Percentiles rank a stretch among this genome's conserved stretches.
Evolutionary conservation across 2,329 filamentous ascomycete species (phyloP).

Genomic region (Pseudocercospora fuligena): DNA sequence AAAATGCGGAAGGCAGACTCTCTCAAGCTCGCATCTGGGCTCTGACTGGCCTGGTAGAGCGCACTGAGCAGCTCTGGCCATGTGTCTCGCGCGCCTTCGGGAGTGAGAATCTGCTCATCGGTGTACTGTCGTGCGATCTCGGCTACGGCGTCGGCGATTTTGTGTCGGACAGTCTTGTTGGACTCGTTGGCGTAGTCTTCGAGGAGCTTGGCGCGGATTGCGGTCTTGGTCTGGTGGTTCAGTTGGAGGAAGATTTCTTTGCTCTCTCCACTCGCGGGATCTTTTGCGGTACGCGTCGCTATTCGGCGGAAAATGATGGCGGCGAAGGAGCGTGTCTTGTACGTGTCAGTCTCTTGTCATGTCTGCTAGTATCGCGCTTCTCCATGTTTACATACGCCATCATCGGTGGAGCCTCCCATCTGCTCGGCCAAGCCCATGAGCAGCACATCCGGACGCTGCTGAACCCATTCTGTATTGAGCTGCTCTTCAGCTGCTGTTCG

Average conservation of each 20-base stretch:
- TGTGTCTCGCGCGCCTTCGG: slow-evolving; percentile 54
- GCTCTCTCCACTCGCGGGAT: slow-evolving; percentile 66
- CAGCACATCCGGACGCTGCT: slow-evolving; percentile 78
- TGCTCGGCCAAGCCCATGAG: slow-evolving; percentile 95
- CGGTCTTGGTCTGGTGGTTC: slow-evolving; percentile 71
- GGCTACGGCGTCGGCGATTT: slow-evolving; percentile 96
- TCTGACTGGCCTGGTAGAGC: slow-evolving; percentile 90
- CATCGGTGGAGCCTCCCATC: slow-evolving; percentile 76
- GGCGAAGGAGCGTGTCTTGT: slow-evolving; percentile 83
- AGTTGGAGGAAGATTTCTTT: slow-evolving; percentile 87
- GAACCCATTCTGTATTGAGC: slow-evolving; percentile 88
- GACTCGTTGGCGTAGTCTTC: slow-evolving; percentile 75
- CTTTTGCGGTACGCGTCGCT: slow-evolving; percentile 84
- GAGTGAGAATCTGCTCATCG: slow-evolving; percentile 61
- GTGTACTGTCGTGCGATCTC: slow-evolving; percentile 94
- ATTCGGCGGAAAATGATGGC: slow-evolving; percentile 95
- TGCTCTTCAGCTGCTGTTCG: slow-evolving; percentile 88
- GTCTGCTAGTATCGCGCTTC: background rate
- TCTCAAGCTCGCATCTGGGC: slow-evolving; percentile 78
- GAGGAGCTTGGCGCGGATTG: slow-evolving; percentile 83
- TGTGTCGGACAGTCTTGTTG: slow-evolving; percentile 79
- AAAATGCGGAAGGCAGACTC: slow-evolving; percentile 96
- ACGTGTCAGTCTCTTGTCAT: slow-evolving; percentile 16
- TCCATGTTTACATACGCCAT: slow-evolving; percentile 61
- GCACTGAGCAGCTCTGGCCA: slow-evolving; percentile 89